phyloP scores from a whole-genome alignment of 768 basidiomycete species.

The Guyanaporus albipodus region DNA sequence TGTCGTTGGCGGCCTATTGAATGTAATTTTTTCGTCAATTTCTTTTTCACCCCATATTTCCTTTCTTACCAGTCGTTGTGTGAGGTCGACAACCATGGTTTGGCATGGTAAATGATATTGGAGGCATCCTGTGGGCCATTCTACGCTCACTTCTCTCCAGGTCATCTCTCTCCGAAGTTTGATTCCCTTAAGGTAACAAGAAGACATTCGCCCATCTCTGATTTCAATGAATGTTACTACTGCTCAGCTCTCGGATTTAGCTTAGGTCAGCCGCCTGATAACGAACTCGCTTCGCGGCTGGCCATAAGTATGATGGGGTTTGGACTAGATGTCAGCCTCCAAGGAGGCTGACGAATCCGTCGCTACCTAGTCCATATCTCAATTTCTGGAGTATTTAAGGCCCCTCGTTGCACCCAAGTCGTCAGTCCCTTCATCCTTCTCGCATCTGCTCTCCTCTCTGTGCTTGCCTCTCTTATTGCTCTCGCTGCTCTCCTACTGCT shows the following conservation, averaged over 20 bases:
- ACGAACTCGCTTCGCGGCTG: neutral
- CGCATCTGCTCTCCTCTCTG: neutral
- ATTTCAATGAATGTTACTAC: slow-evolving; percentile 1
- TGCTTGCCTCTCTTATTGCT: neutral
- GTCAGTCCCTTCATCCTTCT: neutral
- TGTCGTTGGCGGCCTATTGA: slow-evolving; percentile 8
- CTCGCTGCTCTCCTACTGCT: neutral
- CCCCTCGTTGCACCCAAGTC: neutral
- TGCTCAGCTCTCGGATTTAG: too few relatives aligned
- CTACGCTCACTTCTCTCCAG: neutral
- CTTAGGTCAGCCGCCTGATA: neutral
- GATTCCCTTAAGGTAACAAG: slow-evolving; percentile 1
- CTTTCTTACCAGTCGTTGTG: neutral
- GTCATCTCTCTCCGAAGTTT: neutral
- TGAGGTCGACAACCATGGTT: slow-evolving; percentile 3
- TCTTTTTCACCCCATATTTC: slow-evolving; percentile 4
- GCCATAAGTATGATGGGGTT: neutral
- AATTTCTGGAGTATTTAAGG: slow-evolving; percentile 8
- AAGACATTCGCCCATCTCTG: neutral
- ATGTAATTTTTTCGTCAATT: slow-evolving; percentile 17
- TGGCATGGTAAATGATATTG: neutral
- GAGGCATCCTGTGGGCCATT: neutral
- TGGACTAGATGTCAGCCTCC: neutral
- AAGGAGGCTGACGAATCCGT: neutral
- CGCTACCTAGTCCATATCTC: neutral